Percentiles rank a stretch among this genome's conserved stretches.
phyloP scores from a whole-genome alignment of 495 filamentous ascomycete genomes.

The Glonium stellatum region DNA sequence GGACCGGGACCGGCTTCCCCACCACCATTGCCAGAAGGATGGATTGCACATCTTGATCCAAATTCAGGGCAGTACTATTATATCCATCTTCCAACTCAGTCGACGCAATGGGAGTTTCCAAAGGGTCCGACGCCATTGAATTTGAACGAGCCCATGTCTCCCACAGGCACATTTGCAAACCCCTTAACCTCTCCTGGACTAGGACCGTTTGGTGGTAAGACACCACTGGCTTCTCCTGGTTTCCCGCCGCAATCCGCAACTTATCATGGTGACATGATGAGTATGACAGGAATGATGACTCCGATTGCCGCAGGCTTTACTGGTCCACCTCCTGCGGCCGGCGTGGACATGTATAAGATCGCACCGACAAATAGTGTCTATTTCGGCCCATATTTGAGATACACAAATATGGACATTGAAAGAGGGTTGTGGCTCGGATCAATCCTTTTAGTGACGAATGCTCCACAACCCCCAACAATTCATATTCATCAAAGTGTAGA shows the following conservation, averaged over 20 bases:
- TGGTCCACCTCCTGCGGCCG: slow-evolving; percentile 76
- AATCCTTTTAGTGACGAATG: slow-evolving; percentile 79
- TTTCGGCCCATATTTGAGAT: slow-evolving; percentile 91
- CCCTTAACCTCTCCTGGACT: slow-evolving; percentile 66
- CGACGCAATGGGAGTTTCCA: slow-evolving; percentile 97
- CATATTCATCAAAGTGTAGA: slow-evolving; percentile 90
- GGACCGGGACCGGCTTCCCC: slow-evolving; percentile 67
- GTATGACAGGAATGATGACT: slow-evolving; percentile 60
- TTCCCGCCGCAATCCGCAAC: slow-evolving; percentile 55
- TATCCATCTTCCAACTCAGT: slow-evolving; percentile 91
- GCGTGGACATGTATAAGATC: slow-evolving; percentile 87
- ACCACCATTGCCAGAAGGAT: slow-evolving; percentile 90
- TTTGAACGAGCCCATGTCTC: slow-evolving; percentile 74
- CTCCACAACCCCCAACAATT: slow-evolving; percentile 90
- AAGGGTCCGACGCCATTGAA: slow-evolving; percentile 82
- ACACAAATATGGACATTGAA: slow-evolving; percentile 95
- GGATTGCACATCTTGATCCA: slow-evolving; percentile 94
- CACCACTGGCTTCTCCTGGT: slow-evolving; percentile 57
- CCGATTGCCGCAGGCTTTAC: slow-evolving; percentile 65
- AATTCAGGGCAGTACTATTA: slow-evolving; percentile 98
- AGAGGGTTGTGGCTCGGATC: slow-evolving; percentile 83
- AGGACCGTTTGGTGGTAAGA: slow-evolving; percentile 58
- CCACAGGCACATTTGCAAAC: slow-evolving; percentile 68
- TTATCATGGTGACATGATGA: slow-evolving; percentile 64
- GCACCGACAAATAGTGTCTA: slow-evolving; percentile 96